Conservation (phyloP, 208 protist genomes). For the Acanthamoeba sp. region DNA sequence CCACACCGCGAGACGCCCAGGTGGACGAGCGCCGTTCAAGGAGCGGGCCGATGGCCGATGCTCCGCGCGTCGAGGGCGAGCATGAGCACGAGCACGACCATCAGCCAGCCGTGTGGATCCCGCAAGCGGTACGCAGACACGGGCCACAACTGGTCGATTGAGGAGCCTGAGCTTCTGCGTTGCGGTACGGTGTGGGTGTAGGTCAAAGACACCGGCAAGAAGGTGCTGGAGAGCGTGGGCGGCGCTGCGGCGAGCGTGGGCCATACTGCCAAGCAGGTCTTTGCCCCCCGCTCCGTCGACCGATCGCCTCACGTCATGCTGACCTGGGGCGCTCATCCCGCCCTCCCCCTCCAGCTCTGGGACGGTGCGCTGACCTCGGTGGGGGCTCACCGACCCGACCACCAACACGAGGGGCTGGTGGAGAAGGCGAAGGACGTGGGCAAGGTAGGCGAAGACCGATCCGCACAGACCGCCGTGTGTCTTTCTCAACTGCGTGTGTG, state of each 20-base stretch:
- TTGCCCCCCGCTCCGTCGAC: too few relatives aligned
- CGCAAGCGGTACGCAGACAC: background rate
- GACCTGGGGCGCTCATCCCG: background rate
- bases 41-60: background rate
- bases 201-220: background rate
- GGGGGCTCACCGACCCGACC: background rate
- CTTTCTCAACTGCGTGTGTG: too few relatives aligned
- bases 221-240: background rate
- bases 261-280: background rate
- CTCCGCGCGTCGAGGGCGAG: background rate
- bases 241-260: background rate
- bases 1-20: background rate
- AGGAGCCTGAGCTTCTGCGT: too few relatives aligned
- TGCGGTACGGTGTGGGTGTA: background rate
- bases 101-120: background rate
- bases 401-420: background rate
- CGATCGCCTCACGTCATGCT: background rate
- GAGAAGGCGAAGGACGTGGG: conserved; percentile 4
- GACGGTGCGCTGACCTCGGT: background rate
- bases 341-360: background rate
- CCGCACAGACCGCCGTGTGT: too few relatives aligned
- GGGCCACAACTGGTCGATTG: background rate
- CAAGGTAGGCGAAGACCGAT: background rate
- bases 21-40: background rate
- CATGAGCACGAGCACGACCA: background rate